These are phyloP conservation scores for Aspergillus sp. DNA, from an alignment of 2,329 filamentous ascomycete genomes.

Conservation along the genomic window DNA sequence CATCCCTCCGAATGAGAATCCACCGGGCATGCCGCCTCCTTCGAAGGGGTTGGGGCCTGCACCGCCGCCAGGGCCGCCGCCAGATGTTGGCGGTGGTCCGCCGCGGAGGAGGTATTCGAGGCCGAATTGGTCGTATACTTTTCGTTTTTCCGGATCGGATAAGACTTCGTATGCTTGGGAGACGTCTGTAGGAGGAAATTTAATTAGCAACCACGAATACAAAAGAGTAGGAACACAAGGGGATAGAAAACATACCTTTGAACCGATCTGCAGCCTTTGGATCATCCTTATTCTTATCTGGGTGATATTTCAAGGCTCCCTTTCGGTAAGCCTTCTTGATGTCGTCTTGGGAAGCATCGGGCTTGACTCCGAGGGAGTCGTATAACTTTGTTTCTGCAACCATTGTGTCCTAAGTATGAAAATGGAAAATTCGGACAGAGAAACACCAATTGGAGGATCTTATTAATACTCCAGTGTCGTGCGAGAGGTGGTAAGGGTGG, in stretches of 20 bases:
- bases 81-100: conserved; percentile 65
- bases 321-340: conserved; percentile 91
- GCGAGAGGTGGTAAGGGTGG: conserved; percentile 3
- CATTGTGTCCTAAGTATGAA: conserved; percentile 57
- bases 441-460: neutral
- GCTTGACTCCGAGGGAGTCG: conserved; percentile 76
- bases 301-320: conserved; percentile 86
- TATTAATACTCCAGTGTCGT: neutral
- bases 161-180: conserved; percentile 98
- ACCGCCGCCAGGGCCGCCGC: conserved; percentile 55
- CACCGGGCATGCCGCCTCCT: conserved; percentile 54
- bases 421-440: conserved; percentile 6
- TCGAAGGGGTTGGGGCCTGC: conserved; percentile 59
- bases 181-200: conserved; percentile 58
- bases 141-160: conserved; percentile 93
- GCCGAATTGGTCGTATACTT: conserved; percentile 91
- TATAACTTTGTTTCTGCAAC: conserved; percentile 95
- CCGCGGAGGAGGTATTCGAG: conserved; percentile 89
- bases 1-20: conserved; percentile 53
- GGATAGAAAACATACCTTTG: conserved; percentile 60
- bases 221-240: neutral
- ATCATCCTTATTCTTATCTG: conserved; percentile 97
- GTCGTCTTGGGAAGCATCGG: conserved; percentile 82
- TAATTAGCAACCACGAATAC: neutral
- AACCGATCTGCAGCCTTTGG: conserved; percentile 86